These are phyloP conservation scores for Daldinia childiae DNA, from an alignment of 495 filamentous ascomycete species.

Conservation along the genomic window DNA sequence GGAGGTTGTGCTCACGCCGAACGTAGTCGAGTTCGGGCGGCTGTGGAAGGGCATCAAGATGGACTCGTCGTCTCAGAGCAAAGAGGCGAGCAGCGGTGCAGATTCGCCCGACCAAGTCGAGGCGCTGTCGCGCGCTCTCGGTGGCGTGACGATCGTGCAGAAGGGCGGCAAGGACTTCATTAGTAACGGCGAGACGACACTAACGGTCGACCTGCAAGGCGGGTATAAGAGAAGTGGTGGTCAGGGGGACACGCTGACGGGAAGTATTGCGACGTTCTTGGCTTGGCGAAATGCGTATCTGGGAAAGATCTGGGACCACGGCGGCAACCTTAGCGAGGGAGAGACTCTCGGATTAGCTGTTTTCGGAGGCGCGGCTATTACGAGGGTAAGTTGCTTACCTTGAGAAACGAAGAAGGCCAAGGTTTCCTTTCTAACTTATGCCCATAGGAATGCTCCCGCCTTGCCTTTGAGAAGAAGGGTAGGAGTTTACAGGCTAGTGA, in stretches of 20 bases:
- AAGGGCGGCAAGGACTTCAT: slow-evolving; percentile 90
- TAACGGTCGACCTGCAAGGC: slow-evolving; percentile 77
- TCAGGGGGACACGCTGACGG: slow-evolving; percentile 95
- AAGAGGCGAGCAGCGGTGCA: slow-evolving; percentile 53
- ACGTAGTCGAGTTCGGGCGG: slow-evolving; percentile 90
- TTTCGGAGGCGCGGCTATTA: slow-evolving; percentile 86
- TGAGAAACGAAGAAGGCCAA: too few relatives aligned
- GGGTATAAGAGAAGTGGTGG: slow-evolving; percentile 92
- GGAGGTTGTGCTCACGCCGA: slow-evolving; percentile 91
- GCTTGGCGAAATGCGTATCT: slow-evolving; percentile 88
- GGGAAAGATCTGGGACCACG: slow-evolving; percentile 82
- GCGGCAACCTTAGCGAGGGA: slow-evolving; percentile 60
- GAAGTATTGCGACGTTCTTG: slow-evolving; percentile 85
- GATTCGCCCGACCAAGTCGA: slow-evolving; percentile 68
- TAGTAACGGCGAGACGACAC: slow-evolving; percentile 78
- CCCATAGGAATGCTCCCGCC: slow-evolving; percentile 77
- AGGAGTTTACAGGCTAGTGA: slow-evolving; percentile 93
- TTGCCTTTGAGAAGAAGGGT: slow-evolving; percentile 87
- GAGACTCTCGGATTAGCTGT: slow-evolving; percentile 83
- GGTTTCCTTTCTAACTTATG: slow-evolving; percentile 21
- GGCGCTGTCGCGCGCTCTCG: slow-evolving; percentile 77
- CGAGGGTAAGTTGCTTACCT: slow-evolving; percentile 63
- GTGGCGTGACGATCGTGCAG: slow-evolving; percentile 89
- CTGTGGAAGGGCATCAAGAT: slow-evolving; percentile 75
- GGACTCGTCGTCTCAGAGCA: slow-evolving; percentile 44